A percentile compares a stretch with the other conserved stretches of the same genome.
These are phyloP conservation scores for Nitzschia palea DNA, from an alignment of 108 stramenopile genomes.

Conservation along the genomic window DNA sequence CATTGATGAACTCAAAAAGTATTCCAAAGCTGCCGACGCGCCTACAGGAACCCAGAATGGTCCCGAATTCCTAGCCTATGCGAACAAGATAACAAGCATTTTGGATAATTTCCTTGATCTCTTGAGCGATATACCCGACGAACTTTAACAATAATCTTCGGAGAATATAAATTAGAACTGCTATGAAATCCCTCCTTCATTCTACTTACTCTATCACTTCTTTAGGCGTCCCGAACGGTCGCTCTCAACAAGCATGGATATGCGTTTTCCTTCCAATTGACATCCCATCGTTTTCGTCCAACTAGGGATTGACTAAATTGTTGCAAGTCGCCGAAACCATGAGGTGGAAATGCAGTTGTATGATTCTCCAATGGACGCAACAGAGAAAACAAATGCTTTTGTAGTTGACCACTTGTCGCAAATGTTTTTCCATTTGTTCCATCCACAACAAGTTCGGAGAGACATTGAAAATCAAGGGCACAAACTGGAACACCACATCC, in stretches of 20 bases:
- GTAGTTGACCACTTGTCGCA: constrained; percentile 51
- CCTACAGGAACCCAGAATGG: constrained; percentile 56
- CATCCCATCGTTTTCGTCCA: constrained; percentile 69
- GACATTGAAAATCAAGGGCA: constrained; percentile 83
- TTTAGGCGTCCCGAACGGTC: neutral
- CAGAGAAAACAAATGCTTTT: constrained; percentile 60
- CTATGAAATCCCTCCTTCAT: too few relatives aligned
- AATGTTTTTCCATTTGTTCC: constrained; percentile 85
- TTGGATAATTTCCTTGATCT: constrained; percentile 68
- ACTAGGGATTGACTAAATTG: constrained; percentile 53
- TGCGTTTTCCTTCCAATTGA: constrained; percentile 81
- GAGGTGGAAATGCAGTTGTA: constrained; percentile 3
- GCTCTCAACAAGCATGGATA: constrained; percentile 31
- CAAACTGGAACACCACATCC: constrained; percentile 95
- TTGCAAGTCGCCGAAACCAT: constrained; percentile 52
- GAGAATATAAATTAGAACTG: too few relatives aligned
- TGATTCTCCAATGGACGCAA: constrained; percentile 37
- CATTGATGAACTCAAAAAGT: constrained; percentile 57
- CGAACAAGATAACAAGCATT: constrained; percentile 43
- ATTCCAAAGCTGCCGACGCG: constrained; percentile 64
- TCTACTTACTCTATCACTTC: too few relatives aligned
- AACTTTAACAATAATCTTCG: too few relatives aligned
- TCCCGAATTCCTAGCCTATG: constrained; percentile 43
- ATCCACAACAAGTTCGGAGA: constrained; percentile 92
- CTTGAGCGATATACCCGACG: constrained; percentile 72